Conservation (phyloP, 192 early-diverging fungal species). For the Coemansia sp. region DNA sequence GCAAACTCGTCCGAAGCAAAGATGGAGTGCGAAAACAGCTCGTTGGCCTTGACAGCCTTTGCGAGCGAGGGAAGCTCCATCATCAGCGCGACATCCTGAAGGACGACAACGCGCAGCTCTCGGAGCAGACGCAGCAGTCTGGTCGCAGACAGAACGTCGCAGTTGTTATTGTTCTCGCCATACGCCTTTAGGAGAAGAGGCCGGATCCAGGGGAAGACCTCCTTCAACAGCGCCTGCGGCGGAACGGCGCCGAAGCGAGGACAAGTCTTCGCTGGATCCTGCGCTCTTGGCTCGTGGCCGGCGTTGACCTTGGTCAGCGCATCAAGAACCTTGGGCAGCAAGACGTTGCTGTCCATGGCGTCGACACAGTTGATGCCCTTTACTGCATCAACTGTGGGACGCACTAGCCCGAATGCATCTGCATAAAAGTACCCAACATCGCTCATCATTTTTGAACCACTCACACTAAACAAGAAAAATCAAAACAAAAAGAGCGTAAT, state of each 20-base stretch:
- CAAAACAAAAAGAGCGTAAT: slow-evolving; percentile 4
- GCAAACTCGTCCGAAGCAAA: slow-evolving; percentile 30
- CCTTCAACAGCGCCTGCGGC: slow-evolving; percentile 31
- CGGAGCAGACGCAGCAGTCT: slow-evolving; percentile 36
- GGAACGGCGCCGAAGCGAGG: slow-evolving; percentile 32
- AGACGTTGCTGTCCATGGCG: slow-evolving; percentile 15
- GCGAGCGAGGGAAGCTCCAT: slow-evolving; percentile 37
- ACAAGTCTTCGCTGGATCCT: slow-evolving; percentile 11
- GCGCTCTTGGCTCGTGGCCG: slow-evolving; percentile 14
- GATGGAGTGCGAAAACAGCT: slow-evolving; percentile 27
- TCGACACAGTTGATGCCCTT: slow-evolving; percentile 39
- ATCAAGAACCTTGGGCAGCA: slow-evolving; percentile 25
- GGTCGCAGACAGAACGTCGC: slow-evolving; percentile 29
- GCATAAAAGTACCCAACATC: slow-evolving; percentile 45
- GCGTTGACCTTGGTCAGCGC: slow-evolving; percentile 37
- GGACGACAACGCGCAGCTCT: slow-evolving; percentile 43
- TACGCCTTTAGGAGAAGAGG: slow-evolving; percentile 30
- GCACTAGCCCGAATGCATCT: slow-evolving; percentile 29
- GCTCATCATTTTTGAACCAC: slow-evolving; percentile 32
- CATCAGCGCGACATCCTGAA: slow-evolving; percentile 46
- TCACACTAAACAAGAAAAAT: slow-evolving; percentile 28
- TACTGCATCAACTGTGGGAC: slow-evolving; percentile 28
- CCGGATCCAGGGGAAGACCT: slow-evolving; percentile 47
- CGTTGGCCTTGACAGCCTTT: slow-evolving; percentile 7
- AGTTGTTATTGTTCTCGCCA: slow-evolving; percentile 35